Evolutionary conservation across 1,139 yeast species (phyloP), one percentile per base, ranked within the genome.

Genomic region (Blastobotrys ciferrii): DNA sequence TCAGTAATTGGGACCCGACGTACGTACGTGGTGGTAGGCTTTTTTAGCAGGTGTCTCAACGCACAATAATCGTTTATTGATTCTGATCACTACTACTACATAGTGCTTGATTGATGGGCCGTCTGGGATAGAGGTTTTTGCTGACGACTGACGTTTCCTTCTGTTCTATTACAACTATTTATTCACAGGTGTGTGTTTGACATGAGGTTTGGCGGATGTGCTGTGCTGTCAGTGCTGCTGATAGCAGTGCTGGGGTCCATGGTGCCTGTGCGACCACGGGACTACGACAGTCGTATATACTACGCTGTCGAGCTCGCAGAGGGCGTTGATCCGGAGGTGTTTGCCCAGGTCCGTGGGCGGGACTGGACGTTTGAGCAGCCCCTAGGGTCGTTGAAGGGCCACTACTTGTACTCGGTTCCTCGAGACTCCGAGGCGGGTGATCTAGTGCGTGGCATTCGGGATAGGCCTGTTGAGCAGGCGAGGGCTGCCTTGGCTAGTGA

Each of bases 331-430:
- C 58, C 53, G 15, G 43, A 17, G 2, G 32, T 35, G 14, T 52
- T 54, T 42, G 53, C 56, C 11, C 36, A 20, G 13, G 46, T 45
- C 1, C 30, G 49, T n/a, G 36, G 41, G 28, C 48, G 53, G 13
- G 59, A 56, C 13, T 64, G 69, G 62, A 44, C 52, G 18, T 65
- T 60, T 42, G 71, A 67, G 48, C 67, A 64, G 45, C 60, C 62
- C 4, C 33, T 67, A 11, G 66, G 64, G 17, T 51, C 61, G 12
- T 47, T 68, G n/a, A 49, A 54, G n/a, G 52, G 65, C 52, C 68
- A 65, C 42, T 63, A 64, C 48, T 53, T 68, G 2, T 66, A 66
- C 48, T 66, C 71, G 1, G 53, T 60, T 3, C 56, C 60, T 4
- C 59, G 56, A 28, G 48, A 47, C 7, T 37, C 42, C 15, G 51